phyloP scores from a whole-genome alignment of 768 basidiomycete species.

The Calocybe cyanea region DNA sequence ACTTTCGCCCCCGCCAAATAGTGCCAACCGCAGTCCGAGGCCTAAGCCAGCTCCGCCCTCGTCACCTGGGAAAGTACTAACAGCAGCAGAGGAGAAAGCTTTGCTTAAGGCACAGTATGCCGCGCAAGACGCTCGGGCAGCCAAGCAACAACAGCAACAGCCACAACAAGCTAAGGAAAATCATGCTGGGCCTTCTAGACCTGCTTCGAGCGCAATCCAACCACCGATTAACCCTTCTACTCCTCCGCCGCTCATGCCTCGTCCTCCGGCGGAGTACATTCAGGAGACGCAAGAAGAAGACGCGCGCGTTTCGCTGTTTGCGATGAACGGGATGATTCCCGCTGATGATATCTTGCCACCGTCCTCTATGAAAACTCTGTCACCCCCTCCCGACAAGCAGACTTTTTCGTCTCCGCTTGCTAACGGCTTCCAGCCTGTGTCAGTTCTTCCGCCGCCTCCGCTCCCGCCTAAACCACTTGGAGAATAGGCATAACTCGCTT shows the following conservation, averaged over 20 bases:
- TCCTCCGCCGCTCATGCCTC: conserved; percentile 72
- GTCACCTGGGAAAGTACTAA: conserved; percentile 34
- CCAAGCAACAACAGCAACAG: conserved; percentile 18
- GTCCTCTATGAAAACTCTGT: conserved; percentile 10
- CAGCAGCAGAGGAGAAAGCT: conserved; percentile 81
- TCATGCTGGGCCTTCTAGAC: conserved; percentile 18
- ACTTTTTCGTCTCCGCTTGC: conserved; percentile 50
- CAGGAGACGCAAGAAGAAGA: conserved; percentile 79
- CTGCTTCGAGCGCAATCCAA: conserved; percentile 13
- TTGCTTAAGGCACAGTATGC: conserved; percentile 61
- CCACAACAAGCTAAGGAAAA: conserved; percentile 26
- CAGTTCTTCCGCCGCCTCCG: conserved; percentile 29
- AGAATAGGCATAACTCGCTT: conserved; percentile 10
- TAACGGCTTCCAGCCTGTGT: conserved; percentile 28
- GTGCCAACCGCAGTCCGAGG: conserved; percentile 18
- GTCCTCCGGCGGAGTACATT: conserved; percentile 77
- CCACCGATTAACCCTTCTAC: conserved; percentile 25
- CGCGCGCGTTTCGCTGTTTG: conserved; percentile 44
- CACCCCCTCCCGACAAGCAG: conserved; percentile 30
- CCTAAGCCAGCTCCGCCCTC: conserved; percentile 34
- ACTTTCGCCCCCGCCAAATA: conserved; percentile 15
- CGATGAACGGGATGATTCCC: conserved; percentile 28
- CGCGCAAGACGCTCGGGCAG: conserved; percentile 38
- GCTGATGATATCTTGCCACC: conserved; percentile 17
- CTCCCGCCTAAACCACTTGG: conserved; percentile 29